phyloP scores from a whole-genome alignment of 352 stramenopile genomes.

The Phytopythium montanum region DNA sequence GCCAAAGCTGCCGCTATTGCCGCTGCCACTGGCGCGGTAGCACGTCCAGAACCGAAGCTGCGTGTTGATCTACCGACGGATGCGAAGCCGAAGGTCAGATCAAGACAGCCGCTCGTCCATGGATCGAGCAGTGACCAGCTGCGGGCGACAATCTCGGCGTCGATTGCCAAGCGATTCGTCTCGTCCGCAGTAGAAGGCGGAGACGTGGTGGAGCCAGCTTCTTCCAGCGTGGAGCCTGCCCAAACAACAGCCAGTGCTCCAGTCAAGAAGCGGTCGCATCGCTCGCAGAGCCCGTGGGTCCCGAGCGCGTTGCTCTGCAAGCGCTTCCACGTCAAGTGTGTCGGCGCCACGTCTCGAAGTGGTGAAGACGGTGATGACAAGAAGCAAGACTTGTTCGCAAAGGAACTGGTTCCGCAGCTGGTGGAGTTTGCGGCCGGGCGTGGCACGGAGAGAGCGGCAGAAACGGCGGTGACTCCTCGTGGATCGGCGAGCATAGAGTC shows the following conservation, averaged over 20 bases:
- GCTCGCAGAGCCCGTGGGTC: slow-evolving; percentile 54
- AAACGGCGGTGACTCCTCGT: not conserved
- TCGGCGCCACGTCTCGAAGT: slow-evolving; percentile 22
- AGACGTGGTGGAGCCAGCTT: not conserved
- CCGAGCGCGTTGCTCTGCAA: slow-evolving; percentile 76
- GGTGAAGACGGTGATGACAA: slow-evolving; percentile 18
- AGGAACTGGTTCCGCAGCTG: slow-evolving; percentile 70
- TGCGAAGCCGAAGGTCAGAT: slow-evolving; percentile 6
- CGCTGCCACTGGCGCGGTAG: not conserved
- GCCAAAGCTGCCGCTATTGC: slow-evolving; percentile 17
- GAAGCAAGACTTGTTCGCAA: slow-evolving; percentile 55
- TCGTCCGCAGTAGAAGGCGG: slow-evolving; percentile 20
- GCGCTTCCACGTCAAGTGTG: slow-evolving; percentile 74
- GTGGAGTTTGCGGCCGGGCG: slow-evolving; percentile 55
- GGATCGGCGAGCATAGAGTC: not conserved
- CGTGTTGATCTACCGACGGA: not conserved
- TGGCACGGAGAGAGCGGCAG: slow-evolving; percentile 5
- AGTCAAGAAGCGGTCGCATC: slow-evolving; percentile 35
- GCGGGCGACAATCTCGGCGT: slow-evolving; percentile 71
- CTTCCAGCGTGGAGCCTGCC: not conserved
- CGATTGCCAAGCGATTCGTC: slow-evolving; percentile 80
- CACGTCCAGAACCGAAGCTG: not conserved
- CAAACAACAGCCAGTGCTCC: not conserved
- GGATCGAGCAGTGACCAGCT: slow-evolving; percentile 39
- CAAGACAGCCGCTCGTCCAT: slow-evolving; percentile 35